Base-by-base conservation (phyloP, 768 basidiomycete genomes). In the Naganishia friedmannii region DNA sequence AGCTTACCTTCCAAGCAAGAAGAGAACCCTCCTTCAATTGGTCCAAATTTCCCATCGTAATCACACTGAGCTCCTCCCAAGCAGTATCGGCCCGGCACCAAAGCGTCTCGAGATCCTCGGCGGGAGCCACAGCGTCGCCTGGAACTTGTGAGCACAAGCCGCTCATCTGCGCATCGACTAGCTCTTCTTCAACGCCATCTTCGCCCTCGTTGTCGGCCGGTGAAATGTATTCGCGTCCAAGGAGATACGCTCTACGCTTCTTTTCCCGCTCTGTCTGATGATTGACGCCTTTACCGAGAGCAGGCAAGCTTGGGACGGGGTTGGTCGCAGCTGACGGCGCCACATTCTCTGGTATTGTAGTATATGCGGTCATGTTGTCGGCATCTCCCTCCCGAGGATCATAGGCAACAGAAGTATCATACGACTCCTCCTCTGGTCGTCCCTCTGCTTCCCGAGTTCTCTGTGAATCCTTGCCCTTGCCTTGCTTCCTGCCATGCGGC, bases 1-100 rank as follows among this genome's bases (percentile, higher is more conserved):
- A 28, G 39, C 68, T 31, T 39, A 69, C 68, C 57, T 60, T 57
- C 55, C 68, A 58, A 10, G 68, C 68, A 28, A 69, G 32, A 28
- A 69, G 42, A 45, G 37, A 58, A 15, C 68, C 68, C 19, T 48
- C 57, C 21, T 21, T 42, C 60, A 63, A 23, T 28, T 63, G 37
- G 23, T 29, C 26, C 23, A 57, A 28, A 5, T 46, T 46, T 21
- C 32, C 57, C 55, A 31, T 39, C 46, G 31, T 29, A 31, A 45
- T 31, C 21, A 51, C 56, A 8, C 32, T 42, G 31, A 37, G 28
- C 13, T 29, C 46, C 28, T 63, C 60, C 60, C 60, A 63, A 39
- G 28, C 39, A 7, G 42, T 31, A 10, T 69, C 57, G 23, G 56
- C 42, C 26, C 56, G 42, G 10, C 48, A 56, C 56, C 57, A 69